Evolutionary conservation across 352 stramenopile species (phyloP).

Genomic region (Phytophthora cactorum): DNA sequence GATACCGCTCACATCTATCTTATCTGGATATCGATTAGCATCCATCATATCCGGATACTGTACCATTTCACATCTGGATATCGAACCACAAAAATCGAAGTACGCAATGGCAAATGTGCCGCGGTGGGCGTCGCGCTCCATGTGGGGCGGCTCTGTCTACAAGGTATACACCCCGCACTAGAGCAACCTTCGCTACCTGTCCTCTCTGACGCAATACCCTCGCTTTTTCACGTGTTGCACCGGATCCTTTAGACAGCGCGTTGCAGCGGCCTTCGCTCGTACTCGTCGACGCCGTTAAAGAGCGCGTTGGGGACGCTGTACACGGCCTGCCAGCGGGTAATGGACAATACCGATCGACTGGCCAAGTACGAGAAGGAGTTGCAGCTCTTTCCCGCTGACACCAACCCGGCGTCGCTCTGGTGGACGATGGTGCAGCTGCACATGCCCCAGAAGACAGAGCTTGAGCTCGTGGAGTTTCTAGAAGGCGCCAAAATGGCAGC

Average conservation of each 20-base stretch:
- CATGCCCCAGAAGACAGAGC: slow-evolving; percentile 33
- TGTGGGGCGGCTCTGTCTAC: too few relatives aligned
- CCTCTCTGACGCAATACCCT: too few relatives aligned
- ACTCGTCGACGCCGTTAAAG: slow-evolving; percentile 24
- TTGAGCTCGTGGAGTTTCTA: slow-evolving; percentile 53
- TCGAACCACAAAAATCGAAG: too few relatives aligned
- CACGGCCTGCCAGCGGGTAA: slow-evolving; percentile 23
- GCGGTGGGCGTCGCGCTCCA: too few relatives aligned
- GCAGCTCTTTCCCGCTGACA: slow-evolving; percentile 33
- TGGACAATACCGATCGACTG: slow-evolving; percentile 24
- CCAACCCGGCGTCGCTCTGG: slow-evolving; percentile 32
- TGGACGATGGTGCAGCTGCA: slow-evolving; percentile 45
- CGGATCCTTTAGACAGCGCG: slow-evolving; percentile 1
- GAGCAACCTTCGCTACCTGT: too few relatives aligned
- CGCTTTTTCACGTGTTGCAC: too few relatives aligned
- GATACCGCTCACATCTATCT: too few relatives aligned
- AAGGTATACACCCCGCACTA: too few relatives aligned
- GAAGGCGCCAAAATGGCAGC: slow-evolving; percentile 37
- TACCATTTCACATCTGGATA: too few relatives aligned
- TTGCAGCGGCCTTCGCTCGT: slow-evolving; percentile 13
- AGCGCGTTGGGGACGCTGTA: slow-evolving; percentile 23
- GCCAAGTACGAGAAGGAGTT: slow-evolving; percentile 32
- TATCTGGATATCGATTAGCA: too few relatives aligned
- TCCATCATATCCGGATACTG: too few relatives aligned
- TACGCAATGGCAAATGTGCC: too few relatives aligned